Base-by-base conservation (phyloP, 805 yeast species). In the Myxozyma udenii region DNA sequence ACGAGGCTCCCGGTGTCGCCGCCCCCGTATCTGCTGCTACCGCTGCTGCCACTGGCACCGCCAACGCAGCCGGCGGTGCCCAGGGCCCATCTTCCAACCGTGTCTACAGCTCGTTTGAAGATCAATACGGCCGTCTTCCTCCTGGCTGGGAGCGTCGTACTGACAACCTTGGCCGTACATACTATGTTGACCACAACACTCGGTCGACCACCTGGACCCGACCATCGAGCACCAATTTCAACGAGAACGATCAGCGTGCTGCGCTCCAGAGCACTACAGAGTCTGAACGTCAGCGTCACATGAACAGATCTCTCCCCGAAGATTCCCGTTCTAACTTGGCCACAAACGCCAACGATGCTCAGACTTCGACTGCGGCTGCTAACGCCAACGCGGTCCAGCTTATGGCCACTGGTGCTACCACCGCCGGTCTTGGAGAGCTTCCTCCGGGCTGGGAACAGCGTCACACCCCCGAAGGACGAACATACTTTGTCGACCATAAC, bases 371-470 rank as follows among this genome's bases (percentile, higher is more conserved):
- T 11, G 49, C 55, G 9, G 39, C 56, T 12, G 35, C 39, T 38
- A 55, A 48, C 23, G 54, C 73, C 79, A 18, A 76, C 21, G 58
- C 65, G 19, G 49, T 62, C 16, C 68, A 65, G 39, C 65, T 82
- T 79, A 83, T 85, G 46, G 83, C 85, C 22, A 74, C 86, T 2
- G 89, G 96, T 28, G 88, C 91, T 18, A 91, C 98, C 2, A 88
- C 97, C 3, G 86, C 95, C 24, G 98, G 98, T 0, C 72, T 95
- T 40, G 98, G 98, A 25, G 98, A 93, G 72, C 76, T 93, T 58
- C 99, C 99, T 6, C 81, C 95, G 9, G 99, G 98, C 37, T 93
- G 99, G 99, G 99, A 93, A 72, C 98, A 91, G 73, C 78, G 99
- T 60, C 85, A 86, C 64, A 93, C 99, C 4, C 95, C 95, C 24